These are phyloP conservation scores for Blastomyces silverae DNA, from an alignment of 2,329 filamentous ascomycete genomes.

Conservation along the genomic window DNA sequence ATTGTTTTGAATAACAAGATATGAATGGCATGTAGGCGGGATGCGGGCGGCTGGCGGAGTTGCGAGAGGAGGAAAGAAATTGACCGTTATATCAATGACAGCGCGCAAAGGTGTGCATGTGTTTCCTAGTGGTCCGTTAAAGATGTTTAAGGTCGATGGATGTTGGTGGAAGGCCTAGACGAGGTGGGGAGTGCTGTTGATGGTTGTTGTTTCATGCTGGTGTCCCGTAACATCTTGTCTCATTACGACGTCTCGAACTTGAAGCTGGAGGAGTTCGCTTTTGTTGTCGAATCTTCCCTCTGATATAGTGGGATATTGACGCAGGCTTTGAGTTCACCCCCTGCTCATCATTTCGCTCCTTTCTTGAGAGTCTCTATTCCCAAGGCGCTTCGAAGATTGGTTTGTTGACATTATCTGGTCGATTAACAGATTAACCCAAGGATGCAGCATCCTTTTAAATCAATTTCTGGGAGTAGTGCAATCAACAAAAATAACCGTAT, in stretches of 20 bases:
- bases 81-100: too few relatives aligned
- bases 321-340: background rate
- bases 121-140: too few relatives aligned
- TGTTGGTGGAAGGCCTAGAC: too few relatives aligned
- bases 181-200: background rate
- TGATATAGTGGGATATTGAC: background rate
- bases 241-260: background rate
- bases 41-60: too few relatives aligned
- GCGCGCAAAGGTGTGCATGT: too few relatives aligned
- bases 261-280: background rate
- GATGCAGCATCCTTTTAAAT: background rate
- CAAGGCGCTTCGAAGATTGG: background rate
- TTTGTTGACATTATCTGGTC: too few relatives aligned
- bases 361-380: background rate
- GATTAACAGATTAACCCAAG: background rate
- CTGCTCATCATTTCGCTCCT: background rate
- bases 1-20: too few relatives aligned
- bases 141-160: too few relatives aligned
- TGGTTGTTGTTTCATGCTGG: background rate
- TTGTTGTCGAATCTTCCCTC: background rate
- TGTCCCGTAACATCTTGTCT: background rate
- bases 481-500: constrained; percentile 19
- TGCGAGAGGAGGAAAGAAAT: too few relatives aligned
- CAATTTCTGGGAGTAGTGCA: background rate
- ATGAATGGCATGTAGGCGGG: too few relatives aligned